Conservation (phyloP, 2,329 filamentous ascomycete genomes). For the Sporothrix brasiliensis region DNA sequence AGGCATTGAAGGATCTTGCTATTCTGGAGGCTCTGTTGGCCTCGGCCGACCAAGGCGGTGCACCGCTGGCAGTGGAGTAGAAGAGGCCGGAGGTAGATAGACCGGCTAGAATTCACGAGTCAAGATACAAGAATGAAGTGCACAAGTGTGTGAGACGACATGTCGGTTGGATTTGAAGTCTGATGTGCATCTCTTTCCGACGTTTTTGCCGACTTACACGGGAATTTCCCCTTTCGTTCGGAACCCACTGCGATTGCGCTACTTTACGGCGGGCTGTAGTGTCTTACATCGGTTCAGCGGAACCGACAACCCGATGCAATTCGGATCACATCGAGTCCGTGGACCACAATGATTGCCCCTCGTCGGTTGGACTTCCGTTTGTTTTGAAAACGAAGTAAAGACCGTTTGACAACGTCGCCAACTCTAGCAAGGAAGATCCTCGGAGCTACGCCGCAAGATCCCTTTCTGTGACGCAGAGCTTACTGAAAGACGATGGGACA, state of each 20-base stretch:
- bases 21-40: constrained; percentile 39
- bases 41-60: constrained; percentile 36
- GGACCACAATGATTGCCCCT: neutral
- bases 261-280: neutral
- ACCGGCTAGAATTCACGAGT: neutral
- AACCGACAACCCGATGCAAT: constrained; percentile 5
- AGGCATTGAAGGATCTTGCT: constrained; percentile 40
- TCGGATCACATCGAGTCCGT: too few species aligned
- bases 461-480: neutral
- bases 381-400: too few species aligned
- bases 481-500: neutral
- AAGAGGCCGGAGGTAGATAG: neutral
- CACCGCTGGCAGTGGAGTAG: neutral
- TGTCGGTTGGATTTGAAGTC: neutral
- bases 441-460: constrained; percentile 17
- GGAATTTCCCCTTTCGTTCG: neutral
- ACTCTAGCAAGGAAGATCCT: neutral
- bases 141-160: neutral
- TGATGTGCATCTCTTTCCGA: neutral
- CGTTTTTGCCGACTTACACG: constrained; percentile 21
- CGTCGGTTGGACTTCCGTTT: neutral
- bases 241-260: neutral
- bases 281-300: neutral
- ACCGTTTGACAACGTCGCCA: too few species aligned
- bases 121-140: neutral